Base-by-base conservation (phyloP, 2,329 filamentous ascomycete genomes). In the Chaetomiaceae sp. region DNA sequence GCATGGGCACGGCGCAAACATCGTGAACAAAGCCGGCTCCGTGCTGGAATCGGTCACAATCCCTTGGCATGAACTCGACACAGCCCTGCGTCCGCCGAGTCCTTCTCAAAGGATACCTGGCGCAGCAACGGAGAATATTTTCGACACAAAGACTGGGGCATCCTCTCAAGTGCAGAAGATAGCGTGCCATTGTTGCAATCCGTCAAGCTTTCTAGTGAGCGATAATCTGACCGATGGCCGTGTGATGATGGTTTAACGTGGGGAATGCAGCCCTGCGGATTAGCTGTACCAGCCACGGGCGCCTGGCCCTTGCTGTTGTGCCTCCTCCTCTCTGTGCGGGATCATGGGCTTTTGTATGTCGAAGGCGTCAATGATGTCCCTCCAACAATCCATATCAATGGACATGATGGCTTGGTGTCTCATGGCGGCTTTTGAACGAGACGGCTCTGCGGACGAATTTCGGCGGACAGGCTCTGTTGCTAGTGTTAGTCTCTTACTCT, bases 361-460 rank as follows among this genome's bases (percentile, higher is more conserved):
- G 62, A 91, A 95, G 0, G 81, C 81, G 9, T 86, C 68, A 43
- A 95, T 85, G 39, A 96, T 75, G 17, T 87, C 79, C 58, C 81
- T 73, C 92, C 92, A 99, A 0, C 81, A 87, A 1, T 81, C 76
- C 73, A 90, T 93, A 60, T 97, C 90, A 55, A 99, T 80, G 12
- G 87, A 85, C 65, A 97, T 81, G 19, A 99, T 85, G 12, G 91
- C 88, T 69, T 99, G 93, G 56, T 93, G 86, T 60, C 87, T 83
- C 53, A 82, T 74, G 16, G 81, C 73, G 35, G 81, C 78, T 53
- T 48, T 69, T 65, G 58, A 71, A 19, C 43, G 53, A 14, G 48
- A 39, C 12, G 30, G 63, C 60, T 66, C 66, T 17, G 69, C 65
- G 62, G 62, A 21, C 72, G 73, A 58, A 74, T 76, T 49, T 72